Base-by-base conservation (phyloP, 2,329 filamentous ascomycete genomes). In the Calonectria fujianensis region DNA sequence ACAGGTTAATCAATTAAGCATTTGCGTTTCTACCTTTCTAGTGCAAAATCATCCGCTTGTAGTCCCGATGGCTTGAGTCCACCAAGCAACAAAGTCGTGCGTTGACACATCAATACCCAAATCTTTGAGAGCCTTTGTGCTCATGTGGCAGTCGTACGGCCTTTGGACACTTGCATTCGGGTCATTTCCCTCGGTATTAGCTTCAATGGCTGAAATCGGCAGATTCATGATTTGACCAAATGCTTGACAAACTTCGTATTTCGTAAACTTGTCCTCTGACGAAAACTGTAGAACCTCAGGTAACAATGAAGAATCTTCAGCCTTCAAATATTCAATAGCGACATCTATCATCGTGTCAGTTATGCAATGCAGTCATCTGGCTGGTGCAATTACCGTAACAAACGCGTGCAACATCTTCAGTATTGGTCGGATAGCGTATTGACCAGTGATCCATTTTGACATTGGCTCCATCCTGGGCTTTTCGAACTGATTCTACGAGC, bases 361-460 rank as follows among this genome's bases (percentile, higher is more conserved):
- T 51, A 16, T 37, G 7, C 20, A 11, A 69, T 24, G 63, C 18
- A 3, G 32, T 10, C 8, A 14, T 9, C 27, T 16, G 52, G 69
- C 78, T 75, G 84, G 32, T 35, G 32, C 10, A 10, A 87, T 78
- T 87, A 92, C 91, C 91, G 75, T 92, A 89, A 79, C 93, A 94
- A 54, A 98, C 94, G 48, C 96, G 90, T 24, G 90, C 95, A n/a
- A 98, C 93, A 81, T 98, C 96, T 82, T 95, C 93, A 0, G 95
- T 98, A 83, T 97, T 97, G 10, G 96, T 98, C 10, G 96, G 96
- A 85, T 95, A 98, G 29, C 96, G 91, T 65, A 94, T 86, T 1
- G 94, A 93, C 92, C 95, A 98, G 83, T 97, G 93, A 81, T 98
- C 96, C 92, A 98, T 96, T 82, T 91, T 93, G 48, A 96, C 88